Base-by-base conservation (phyloP, 768 basidiomycete species). In the Suillus discolor region DNA sequence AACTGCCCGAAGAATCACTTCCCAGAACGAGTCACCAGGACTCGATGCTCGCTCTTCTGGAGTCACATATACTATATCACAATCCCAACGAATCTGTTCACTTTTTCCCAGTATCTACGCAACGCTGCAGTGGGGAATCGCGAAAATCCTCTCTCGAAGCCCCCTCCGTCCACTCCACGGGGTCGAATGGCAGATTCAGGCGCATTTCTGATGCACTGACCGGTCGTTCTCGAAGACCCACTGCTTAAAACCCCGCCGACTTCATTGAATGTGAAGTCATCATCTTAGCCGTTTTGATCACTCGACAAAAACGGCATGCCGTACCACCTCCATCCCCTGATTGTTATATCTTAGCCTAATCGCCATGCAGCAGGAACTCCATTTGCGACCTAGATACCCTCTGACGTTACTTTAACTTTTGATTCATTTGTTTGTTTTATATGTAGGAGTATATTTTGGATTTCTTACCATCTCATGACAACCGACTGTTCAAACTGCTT, bases 51-150 rank as follows among this genome's bases (percentile, higher is more conserved):
- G 75, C 75, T 20, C 75, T 73, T 38, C 54, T 77, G 60, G 75
- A 77, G 64, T 78, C 72, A 2, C 72, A 68, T 41, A 55, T 77
- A 1, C 69, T 78, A 13, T 65, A 51, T n/a, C 71, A 67, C 47
- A 77, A 67, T 36, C 75, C 75, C 4, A 67, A 51, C 12, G 70
- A 77, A 8, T 78, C 75, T 15, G 77, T 77, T 51, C 77, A 77
- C 53, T 77, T 77, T 61, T 77, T 77, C 62, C 75, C 75, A 28
- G 75, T 77, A 3, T 73, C 75, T 41, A 74, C 74, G 12, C 77
- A 78, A 28, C 72, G 75, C 42, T 75, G 67, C 41, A 72, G 75
- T 38, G 75, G 73, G 25, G 76, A 76, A 7, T 70, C 66, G 12
- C 44, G 63, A 28, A 68, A 78, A 57, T 20, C 61, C 15, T 78